Conservation (phyloP, 2,329 filamentous ascomycete species). For the Colletotrichum sp. region DNA sequence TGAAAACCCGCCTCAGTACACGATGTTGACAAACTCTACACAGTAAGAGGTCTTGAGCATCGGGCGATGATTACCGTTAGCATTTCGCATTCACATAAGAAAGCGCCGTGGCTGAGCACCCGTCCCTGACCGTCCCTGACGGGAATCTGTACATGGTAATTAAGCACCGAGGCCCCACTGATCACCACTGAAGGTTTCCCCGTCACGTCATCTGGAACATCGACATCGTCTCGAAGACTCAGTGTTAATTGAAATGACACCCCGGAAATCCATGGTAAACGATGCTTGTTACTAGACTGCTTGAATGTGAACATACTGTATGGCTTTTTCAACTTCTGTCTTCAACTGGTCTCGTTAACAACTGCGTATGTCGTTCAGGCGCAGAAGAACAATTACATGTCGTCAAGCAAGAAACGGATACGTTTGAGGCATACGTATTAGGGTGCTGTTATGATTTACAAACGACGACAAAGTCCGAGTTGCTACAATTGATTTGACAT, state of each 20-base stretch:
- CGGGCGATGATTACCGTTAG: not conserved
- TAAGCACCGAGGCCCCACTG: not conserved
- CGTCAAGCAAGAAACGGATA: not conserved
- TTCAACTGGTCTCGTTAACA: not conserved
- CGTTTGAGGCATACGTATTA: not conserved
- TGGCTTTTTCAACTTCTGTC: not conserved
- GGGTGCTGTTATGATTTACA: rapidly evolving
- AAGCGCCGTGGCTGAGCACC: not conserved
- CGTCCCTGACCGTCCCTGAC: not conserved
- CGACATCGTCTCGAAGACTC: not conserved
- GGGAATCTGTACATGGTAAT: not conserved
- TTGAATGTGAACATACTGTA: not conserved
- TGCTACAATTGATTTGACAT: not conserved
- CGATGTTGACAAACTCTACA: not conserved
- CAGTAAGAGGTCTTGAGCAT: rapidly evolving
- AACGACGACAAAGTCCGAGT: not conserved
- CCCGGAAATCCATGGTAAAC: not conserved
- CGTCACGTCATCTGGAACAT: not conserved
- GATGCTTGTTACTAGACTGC: no score
- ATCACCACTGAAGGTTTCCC: not conserved
- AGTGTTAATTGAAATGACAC: not conserved
- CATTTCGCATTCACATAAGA: not conserved
- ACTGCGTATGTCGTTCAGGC: not conserved
- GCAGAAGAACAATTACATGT: not conserved
- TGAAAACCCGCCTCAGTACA: not conserved